Base-by-base conservation (phyloP, 176 grass and related monocot species). In the Paspalum notatum region DNA sequence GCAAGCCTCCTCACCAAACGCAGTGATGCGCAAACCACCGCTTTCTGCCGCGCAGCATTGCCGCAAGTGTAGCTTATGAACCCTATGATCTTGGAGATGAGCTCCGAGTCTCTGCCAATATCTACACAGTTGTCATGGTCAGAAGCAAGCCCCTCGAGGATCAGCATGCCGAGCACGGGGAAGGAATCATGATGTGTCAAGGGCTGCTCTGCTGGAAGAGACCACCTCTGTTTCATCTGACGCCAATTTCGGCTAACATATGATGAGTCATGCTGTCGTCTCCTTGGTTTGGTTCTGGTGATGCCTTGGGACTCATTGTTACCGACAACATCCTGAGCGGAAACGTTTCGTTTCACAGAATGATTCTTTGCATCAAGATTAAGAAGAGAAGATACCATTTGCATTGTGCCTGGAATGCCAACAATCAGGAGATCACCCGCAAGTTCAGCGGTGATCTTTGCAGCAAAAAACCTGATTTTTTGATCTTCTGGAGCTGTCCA, bases 61-160 rank as follows among this genome's bases (percentile, higher is more conserved):
- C 20, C 14, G 7, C 10, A 32, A 8, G 3, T 37, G 15, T 37
- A 37, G 69, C 47, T 52, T 18, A 49, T 37, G 45, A 18, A 16
- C 7, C 25, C 46, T 71, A 24, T 52, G 68, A 17, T 50, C 25
- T 52, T 72, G 16, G 69, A 20, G 47, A 72, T 72, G 69, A 72
- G 69, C 25, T 27, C 2, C 1, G 69, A n/a, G n/a, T n/a, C n/a
- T n/a, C n/a, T n/a, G n/a, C n/a, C n/a, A n/a, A n/a, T n/a, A n/a
- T n/a, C n/a, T 37, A 25, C 40, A 42, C 40, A 42, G 40, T 42
- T n/a, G n/a, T n/a, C n/a, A n/a, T n/a, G n/a, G n/a, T n/a, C n/a
- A n/a, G n/a, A n/a, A n/a, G n/a, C n/a, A n/a, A n/a, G n/a, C n/a
- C n/a, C n/a, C n/a, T n/a, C n/a, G n/a, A n/a, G n/a, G n/a, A n/a